Conservation (phyloP, 257 asterid genomes). For the Coffea canephora region DNA sequence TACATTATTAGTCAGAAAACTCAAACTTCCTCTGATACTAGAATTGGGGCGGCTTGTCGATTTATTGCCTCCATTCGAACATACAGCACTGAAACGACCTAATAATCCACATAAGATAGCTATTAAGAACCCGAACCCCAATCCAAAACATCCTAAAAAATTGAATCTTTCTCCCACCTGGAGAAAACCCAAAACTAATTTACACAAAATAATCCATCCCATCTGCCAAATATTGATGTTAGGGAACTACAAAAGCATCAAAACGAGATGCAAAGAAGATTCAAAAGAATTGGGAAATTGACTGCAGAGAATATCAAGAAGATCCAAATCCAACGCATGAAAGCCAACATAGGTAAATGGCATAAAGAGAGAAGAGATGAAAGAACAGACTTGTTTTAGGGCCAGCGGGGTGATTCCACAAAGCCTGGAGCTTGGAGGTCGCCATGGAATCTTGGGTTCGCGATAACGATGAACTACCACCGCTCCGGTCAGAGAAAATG, state of each 20-base stretch:
- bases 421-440: slow-evolving; percentile 25
- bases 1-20: neutral
- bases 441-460: slow-evolving; percentile 16
- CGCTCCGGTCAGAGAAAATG: neutral
- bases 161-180: neutral
- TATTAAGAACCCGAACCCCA: neutral
- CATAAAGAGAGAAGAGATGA: neutral
- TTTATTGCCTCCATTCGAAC: neutral
- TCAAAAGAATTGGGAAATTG: neutral
- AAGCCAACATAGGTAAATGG: neutral
- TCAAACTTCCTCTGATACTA: neutral
- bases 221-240: neutral
- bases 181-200: neutral
- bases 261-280: neutral
- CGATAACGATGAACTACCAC: neutral
- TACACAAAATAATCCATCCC: neutral
- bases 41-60: neutral
- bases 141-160: neutral
- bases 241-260: neutral
- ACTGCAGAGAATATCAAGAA: neutral
- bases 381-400: slow-evolving; percentile 21
- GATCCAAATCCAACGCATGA: neutral
- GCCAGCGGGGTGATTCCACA: slow-evolving; percentile 34
- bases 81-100: neutral
- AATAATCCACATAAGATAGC: neutral